A percentile compares a stretch with the other conserved stretches of the same genome.
These are phyloP conservation scores for Penicillium salamii DNA, from an alignment of 495 filamentous ascomycete species.

Conservation along the genomic window DNA sequence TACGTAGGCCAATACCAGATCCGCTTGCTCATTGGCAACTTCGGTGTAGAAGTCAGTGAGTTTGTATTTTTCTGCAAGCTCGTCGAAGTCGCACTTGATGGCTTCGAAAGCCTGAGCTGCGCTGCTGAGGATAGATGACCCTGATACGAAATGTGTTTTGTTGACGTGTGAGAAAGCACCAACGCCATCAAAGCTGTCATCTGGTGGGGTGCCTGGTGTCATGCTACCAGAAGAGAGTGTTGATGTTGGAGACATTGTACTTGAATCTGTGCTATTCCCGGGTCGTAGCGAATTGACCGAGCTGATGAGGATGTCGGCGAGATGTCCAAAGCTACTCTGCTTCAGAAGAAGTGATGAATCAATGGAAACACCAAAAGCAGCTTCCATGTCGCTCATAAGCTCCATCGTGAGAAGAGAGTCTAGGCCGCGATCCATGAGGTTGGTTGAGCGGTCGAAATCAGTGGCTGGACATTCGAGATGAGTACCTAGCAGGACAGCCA, in stretches of 20 bases:
- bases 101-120: background rate
- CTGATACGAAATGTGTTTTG: background rate
- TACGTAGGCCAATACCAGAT: constrained; percentile 22
- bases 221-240: background rate
- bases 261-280: background rate
- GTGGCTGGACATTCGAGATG: background rate
- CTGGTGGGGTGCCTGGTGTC: background rate
- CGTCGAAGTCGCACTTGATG: background rate
- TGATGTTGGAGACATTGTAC: background rate
- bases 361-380: constrained; percentile 14
- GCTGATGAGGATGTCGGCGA: background rate
- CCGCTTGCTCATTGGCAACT: constrained; percentile 13
- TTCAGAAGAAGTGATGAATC: constrained; percentile 9
- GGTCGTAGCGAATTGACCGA: background rate
- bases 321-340: constrained; percentile 3
- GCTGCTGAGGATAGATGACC: background rate
- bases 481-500: background rate
- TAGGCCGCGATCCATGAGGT: constrained; percentile 15
- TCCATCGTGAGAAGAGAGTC: constrained; percentile 21
- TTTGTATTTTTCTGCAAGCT: background rate
- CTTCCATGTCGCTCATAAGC: constrained; percentile 20
- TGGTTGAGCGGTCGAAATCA: background rate
- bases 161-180: background rate
- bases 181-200: background rate
- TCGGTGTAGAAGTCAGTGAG: constrained; percentile 1